Conservation (phyloP, 768 basidiomycete species). For the Sarcodon aspratus region DNA sequence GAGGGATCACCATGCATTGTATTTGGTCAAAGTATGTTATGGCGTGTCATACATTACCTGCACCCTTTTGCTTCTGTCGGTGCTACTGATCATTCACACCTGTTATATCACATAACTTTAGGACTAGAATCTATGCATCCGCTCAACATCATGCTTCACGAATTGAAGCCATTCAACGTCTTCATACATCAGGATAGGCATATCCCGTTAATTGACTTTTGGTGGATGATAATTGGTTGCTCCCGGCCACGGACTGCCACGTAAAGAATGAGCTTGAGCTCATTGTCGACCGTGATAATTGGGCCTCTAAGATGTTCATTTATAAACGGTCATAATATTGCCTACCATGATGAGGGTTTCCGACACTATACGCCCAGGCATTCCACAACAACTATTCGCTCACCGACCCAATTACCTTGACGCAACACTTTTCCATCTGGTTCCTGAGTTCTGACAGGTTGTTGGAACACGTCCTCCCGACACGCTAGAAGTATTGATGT, state of each 20-base stretch:
- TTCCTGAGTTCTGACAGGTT: too few relatives aligned
- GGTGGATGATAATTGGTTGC: constrained; percentile 2
- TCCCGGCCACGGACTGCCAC: background rate
- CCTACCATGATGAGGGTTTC: background rate
- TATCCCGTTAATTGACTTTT: constrained; percentile 4
- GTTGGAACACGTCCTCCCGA: too few relatives aligned
- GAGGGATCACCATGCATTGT: background rate
- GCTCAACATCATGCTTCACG: constrained; percentile 6
- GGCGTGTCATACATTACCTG: too few relatives aligned
- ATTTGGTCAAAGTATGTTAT: background rate
- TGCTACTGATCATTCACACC: background rate
- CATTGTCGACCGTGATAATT: background rate
- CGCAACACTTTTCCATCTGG: background rate
- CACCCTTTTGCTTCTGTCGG: background rate
- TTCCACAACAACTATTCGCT: background rate
- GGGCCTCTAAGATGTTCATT: background rate
- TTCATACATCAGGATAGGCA: constrained; percentile 3
- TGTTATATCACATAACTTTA: background rate
- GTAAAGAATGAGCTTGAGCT: background rate
- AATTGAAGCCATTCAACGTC: constrained; percentile 8
- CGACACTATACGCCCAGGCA: background rate
- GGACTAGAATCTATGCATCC: constrained; percentile 2
- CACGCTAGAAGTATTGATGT: too few relatives aligned
- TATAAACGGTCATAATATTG: background rate
- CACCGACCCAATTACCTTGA: background rate